Evolutionary conservation across 306 rosid genomes (phyloP).

Genomic region (Prunus mongolica): DNA sequence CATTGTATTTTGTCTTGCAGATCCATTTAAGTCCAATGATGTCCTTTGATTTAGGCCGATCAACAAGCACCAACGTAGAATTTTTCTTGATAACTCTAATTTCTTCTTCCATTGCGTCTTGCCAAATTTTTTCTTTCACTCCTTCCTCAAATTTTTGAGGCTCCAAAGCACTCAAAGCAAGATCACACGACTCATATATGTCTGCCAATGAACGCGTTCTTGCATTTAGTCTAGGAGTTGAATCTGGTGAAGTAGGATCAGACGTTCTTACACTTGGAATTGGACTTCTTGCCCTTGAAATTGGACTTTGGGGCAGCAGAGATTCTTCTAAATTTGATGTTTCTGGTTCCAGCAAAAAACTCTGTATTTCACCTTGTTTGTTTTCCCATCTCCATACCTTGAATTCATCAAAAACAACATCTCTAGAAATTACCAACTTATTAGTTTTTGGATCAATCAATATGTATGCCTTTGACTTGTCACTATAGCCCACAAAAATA

Average conservation of each 20-base stretch:
- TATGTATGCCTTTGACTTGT: not conserved
- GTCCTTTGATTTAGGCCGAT: not conserved
- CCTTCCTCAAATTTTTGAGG: too few relatives aligned
- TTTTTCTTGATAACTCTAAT: not conserved
- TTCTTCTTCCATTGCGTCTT: too few relatives aligned
- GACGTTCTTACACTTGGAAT: too few relatives aligned
- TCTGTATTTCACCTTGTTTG: too few relatives aligned
- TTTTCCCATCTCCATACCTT: not conserved
- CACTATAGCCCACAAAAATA: not conserved
- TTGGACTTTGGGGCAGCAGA: too few relatives aligned
- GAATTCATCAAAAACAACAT: not conserved
- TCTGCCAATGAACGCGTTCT: not conserved
- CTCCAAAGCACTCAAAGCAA: too few relatives aligned
- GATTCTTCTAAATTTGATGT: too few relatives aligned
- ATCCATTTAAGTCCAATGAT: not conserved
- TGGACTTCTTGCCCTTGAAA: too few relatives aligned
- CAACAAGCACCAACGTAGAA: not conserved
- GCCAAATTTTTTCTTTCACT: too few relatives aligned
- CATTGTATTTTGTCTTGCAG: not conserved
- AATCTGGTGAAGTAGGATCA: not conserved
- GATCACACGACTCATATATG: not conserved
- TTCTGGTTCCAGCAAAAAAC: too few relatives aligned
- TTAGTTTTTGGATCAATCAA: not conserved
- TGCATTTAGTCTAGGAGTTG: not conserved
- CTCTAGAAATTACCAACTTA: not conserved